Conservation (phyloP, 139 green algal genomes). For the Klebsormidium nitens region DNA sequence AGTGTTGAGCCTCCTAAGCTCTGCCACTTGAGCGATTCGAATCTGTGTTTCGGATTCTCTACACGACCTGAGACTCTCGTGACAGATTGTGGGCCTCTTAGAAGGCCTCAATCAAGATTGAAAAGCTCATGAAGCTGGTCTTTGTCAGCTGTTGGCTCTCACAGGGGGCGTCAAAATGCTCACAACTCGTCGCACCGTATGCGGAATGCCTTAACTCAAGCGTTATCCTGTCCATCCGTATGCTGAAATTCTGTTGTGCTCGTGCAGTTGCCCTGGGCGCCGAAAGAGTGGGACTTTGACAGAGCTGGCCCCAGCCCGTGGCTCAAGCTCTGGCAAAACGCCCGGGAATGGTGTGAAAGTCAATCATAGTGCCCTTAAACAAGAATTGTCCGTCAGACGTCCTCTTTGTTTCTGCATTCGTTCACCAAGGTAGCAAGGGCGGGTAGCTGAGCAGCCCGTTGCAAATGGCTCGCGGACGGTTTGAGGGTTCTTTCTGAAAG, state of each 20-base stretch:
- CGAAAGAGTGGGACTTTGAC: slow-evolving; percentile 38
- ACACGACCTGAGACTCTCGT: neutral
- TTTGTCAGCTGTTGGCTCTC: neutral
- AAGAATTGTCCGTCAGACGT: too few relatives aligned
- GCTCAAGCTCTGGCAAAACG: slow-evolving; percentile 98
- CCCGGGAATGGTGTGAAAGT: slow-evolving; percentile 59
- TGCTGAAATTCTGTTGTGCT: neutral
- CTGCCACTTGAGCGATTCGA: too few relatives aligned
- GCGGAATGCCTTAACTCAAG: slow-evolving; percentile 7
- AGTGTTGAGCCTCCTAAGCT: too few relatives aligned
- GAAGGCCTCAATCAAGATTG: neutral
- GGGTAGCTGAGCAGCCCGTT: too few relatives aligned
- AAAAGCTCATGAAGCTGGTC: neutral
- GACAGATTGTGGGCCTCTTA: neutral
- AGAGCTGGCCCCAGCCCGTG: slow-evolving; percentile 76
- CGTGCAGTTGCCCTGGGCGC: slow-evolving; percentile 36
- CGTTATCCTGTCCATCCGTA: slow-evolving; percentile 49
- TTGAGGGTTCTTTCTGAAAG: too few relatives aligned
- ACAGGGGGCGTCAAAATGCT: too few relatives aligned
- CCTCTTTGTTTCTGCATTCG: too few relatives aligned
- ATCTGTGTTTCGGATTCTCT: too few relatives aligned
- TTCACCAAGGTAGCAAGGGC: too few relatives aligned
- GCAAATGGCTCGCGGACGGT: too few relatives aligned
- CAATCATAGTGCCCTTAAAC: too few relatives aligned
- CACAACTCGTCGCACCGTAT: neutral